Evolutionary conservation across 139 green algal genomes (phyloP), one percentile per base, ranked within the genome.

Genomic region (Closterium sp.): DNA sequence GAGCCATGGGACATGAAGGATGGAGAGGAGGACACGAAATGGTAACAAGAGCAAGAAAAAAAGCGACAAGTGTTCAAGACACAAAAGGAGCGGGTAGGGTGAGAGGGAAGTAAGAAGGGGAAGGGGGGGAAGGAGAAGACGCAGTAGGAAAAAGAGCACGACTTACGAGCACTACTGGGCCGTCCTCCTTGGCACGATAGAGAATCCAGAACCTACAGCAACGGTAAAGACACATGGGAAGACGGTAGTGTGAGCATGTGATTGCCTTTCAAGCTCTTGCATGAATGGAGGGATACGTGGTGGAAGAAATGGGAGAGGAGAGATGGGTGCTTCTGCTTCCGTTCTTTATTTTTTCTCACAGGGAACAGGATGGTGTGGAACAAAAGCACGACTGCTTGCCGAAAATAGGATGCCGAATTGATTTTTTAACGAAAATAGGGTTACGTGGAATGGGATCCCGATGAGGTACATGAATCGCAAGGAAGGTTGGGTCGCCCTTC

Each of bases 161-260:
- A 25, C 95, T 95, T 85, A 96, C 95, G 90, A 97, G 38, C 43
- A 97, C 93, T 19, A 90, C 87, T 10, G 96, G 93, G 1, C 91
- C 96, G 84, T 97, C 96, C 90, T 97, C 43, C 94, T 97, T 97
- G 28, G 96, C 92, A n/a, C 96, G 86, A 34, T 95, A 96, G 33
- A 97, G 94, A 19, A 97, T 94, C 96, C 96, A 97, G 81, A 97
- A 97, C 95, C 95, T 96, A 94, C 33, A 90, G 7, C n/a, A 34
- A 86, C 83, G 30, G 6, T 1, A 86, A 1, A 33, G 2, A 86
- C 30, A 86, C 21, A 23, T 32, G 21, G 83, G 12, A 4, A 32
- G n/a, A 86, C n/a, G 25, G 25, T 4, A 33, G 12, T 32, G 86
- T 64, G 25, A 32, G 95, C 38, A n/a, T n/a, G n/a, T n/a, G n/a